Conservation (phyloP, 495 filamentous ascomycete species). For the Bathelium albidoporum region DNA sequence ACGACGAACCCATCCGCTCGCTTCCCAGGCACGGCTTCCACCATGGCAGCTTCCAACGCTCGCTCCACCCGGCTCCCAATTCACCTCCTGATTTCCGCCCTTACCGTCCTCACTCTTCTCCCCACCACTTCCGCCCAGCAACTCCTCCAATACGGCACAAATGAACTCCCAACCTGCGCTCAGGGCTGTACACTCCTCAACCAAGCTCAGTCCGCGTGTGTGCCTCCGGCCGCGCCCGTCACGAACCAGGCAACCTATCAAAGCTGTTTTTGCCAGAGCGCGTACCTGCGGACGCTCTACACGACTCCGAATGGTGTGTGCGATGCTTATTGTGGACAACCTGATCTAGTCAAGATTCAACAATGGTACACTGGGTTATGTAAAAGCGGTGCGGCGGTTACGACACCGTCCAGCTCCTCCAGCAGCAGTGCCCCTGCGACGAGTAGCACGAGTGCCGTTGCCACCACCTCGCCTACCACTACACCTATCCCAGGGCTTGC, state of each 20-base stretch:
- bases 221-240: conserved; percentile 28
- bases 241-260: conserved; percentile 34
- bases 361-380: conserved; percentile 38
- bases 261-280: conserved; percentile 47
- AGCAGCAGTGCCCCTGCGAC: neutral
- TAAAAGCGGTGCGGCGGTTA: conserved; percentile 8
- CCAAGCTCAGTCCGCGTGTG: conserved; percentile 38
- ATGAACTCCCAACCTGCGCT: conserved; percentile 41
- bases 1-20: neutral
- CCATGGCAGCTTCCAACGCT: neutral
- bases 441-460: neutral
- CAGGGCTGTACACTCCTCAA: conserved; percentile 36
- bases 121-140: conserved; percentile 17
- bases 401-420: neutral
- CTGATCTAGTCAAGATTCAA: conserved; percentile 35
- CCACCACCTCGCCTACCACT: neutral
- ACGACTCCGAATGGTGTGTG: conserved; percentile 29
- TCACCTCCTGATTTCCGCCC: neutral
- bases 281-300: conserved; percentile 34
- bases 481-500: neutral
- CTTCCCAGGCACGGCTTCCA: neutral
- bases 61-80: conserved; percentile 1
- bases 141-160: conserved; percentile 25
- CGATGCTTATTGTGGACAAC: conserved; percentile 28
- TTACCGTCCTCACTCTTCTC: conserved; percentile 8